These are phyloP conservation scores for Lachancea kluyveri DNA, from an alignment of 805 yeast species.

Conservation along the genomic window DNA sequence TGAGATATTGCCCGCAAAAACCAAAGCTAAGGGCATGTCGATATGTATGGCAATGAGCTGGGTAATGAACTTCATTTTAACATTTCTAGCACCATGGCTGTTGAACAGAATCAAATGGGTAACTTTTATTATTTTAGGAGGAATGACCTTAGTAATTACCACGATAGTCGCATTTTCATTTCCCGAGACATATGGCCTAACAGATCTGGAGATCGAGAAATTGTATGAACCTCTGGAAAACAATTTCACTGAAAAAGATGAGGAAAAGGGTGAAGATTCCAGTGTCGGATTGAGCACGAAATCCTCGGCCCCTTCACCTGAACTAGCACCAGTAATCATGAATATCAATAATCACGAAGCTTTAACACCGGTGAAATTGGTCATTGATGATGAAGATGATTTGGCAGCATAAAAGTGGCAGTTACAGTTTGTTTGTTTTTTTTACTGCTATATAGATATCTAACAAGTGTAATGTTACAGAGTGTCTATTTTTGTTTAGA, in stretches of 20 bases:
- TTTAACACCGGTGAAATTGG: too few species aligned
- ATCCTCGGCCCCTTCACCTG: slow-evolving; percentile 3
- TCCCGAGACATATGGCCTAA: slow-evolving; percentile 39
- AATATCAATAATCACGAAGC: slow-evolving; percentile 3
- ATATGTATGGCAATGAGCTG: slow-evolving; percentile 43
- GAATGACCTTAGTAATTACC: slow-evolving; percentile 29
- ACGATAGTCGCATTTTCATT: slow-evolving; percentile 29
- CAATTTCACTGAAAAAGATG: background rate
- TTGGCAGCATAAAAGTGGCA: background rate
- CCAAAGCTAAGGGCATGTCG: slow-evolving; percentile 42
- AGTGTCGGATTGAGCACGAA: background rate
- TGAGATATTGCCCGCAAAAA: slow-evolving; percentile 41
- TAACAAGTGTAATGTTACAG: too few species aligned
- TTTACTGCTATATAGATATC: too few species aligned
- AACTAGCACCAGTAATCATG: slow-evolving; percentile 4
- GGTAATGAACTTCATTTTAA: slow-evolving; percentile 34
- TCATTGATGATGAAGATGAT: too few species aligned
- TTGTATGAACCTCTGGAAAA: slow-evolving; percentile 12
- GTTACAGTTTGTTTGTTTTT: background rate
- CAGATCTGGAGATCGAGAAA: slow-evolving; percentile 21
- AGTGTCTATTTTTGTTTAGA: too few species aligned
- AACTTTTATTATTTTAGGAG: slow-evolving; percentile 36
- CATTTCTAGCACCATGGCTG: slow-evolving; percentile 36
- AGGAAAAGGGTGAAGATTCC: too few species aligned
- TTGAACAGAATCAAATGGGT: slow-evolving; percentile 35